Percentiles rank a stretch among this genome's conserved stretches.
phyloP scores from a whole-genome alignment of 805 yeast genomes.

The Pichia nakasei region DNA sequence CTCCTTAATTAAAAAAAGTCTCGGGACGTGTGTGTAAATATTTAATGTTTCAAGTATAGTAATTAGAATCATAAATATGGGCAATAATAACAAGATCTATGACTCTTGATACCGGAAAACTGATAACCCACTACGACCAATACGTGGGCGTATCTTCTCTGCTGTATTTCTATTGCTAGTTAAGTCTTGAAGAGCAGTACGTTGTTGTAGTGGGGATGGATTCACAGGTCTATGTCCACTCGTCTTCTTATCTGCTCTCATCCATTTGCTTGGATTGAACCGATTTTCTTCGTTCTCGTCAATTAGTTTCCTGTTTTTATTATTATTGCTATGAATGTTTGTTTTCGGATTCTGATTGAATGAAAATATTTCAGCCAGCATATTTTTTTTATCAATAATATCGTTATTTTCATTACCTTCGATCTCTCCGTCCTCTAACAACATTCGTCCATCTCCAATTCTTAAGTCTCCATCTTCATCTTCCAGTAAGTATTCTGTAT shows the following conservation, averaged over 20 bases:
- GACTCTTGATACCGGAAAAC: neutral
- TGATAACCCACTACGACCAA: neutral
- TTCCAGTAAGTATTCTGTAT: conserved; percentile 10
- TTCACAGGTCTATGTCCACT: neutral
- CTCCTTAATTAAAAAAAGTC: too few species aligned
- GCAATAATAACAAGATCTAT: neutral
- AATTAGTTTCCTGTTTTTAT: neutral
- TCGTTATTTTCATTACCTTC: neutral
- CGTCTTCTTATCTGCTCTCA: neutral
- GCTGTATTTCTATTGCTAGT: neutral
- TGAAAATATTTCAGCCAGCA: conserved; percentile 12
- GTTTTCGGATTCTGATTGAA: conserved; percentile 4
- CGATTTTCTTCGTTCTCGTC: neutral
- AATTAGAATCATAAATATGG: too few species aligned
- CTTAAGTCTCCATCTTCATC: neutral
- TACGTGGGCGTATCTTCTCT: neutral
- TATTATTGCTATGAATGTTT: neutral
- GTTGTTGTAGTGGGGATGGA: conserved; percentile 9
- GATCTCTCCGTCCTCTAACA: neutral
- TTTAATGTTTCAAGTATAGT: too few species aligned
- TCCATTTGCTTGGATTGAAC: conserved; percentile 10
- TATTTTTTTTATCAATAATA: conserved; percentile 7
- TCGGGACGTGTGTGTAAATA: too few species aligned
- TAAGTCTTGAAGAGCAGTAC: conserved; percentile 6
- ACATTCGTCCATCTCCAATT: neutral